Conservation (phyloP, 2,329 filamentous ascomycete genomes). For the Xylaria sp. region DNA sequence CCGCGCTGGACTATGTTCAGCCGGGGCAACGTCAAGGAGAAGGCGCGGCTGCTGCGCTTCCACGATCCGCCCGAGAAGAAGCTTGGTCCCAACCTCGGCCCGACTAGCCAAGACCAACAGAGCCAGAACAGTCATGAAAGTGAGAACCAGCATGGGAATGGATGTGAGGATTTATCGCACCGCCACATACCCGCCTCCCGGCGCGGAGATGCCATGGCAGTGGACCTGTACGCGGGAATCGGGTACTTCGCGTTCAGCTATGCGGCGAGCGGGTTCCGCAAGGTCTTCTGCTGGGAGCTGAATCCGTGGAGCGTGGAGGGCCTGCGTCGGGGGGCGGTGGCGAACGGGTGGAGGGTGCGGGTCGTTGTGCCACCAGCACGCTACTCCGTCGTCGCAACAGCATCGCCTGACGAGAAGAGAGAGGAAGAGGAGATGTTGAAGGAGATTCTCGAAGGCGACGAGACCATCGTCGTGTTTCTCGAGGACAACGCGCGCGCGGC, state of each 20-base stretch:
- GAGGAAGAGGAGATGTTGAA: constrained; percentile 48
- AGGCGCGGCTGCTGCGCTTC: constrained; percentile 75
- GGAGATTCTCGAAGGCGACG: constrained; percentile 54
- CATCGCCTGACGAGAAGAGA: too few species aligned
- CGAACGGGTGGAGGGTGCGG: constrained; percentile 72
- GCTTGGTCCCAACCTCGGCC: not conserved
- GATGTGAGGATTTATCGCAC: constrained; percentile 15
- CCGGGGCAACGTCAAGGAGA: constrained; percentile 89
- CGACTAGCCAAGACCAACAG: not conserved
- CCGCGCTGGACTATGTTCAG: constrained; percentile 95
- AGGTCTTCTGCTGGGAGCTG: constrained; percentile 87
- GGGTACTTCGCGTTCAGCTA: constrained; percentile 95
- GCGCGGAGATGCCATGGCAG: constrained; percentile 58
- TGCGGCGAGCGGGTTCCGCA: constrained; percentile 72
- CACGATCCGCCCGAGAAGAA: constrained; percentile 49
- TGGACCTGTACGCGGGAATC: constrained; percentile 92
- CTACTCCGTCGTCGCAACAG: too few species aligned
- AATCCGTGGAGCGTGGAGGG: constrained; percentile 91
- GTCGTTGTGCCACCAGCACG: constrained; percentile 54
- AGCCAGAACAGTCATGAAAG: too few species aligned
- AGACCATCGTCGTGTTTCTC: constrained; percentile 72
- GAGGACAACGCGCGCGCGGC: constrained; percentile 72
- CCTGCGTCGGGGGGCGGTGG: constrained; percentile 76
- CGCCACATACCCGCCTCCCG: constrained; percentile 31
- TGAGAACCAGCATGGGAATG: too few species aligned